Evolutionary conservation across 2,329 filamentous ascomycete genomes (phyloP).

Genomic region (Albifimbria verrucaria): DNA sequence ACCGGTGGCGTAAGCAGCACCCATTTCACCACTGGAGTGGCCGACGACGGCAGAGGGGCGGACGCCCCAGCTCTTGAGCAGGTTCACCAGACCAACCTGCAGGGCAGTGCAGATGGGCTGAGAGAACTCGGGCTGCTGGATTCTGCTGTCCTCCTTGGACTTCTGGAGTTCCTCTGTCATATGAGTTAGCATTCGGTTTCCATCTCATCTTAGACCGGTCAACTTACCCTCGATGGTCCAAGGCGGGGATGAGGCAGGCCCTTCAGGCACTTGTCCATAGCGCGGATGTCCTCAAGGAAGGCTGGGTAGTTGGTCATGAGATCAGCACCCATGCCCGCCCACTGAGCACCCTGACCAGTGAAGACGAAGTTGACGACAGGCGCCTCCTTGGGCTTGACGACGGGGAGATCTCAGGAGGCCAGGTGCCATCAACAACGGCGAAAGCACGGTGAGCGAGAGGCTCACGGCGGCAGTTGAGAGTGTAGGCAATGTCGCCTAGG

Average conservation of each 20-base stretch:
- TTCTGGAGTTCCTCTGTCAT: neutral
- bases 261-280: slow-evolving; percentile 8
- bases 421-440: slow-evolving; percentile 34
- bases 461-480: neutral
- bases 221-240: slow-evolving; percentile 19
- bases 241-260: slow-evolving; percentile 17
- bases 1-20: slow-evolving; percentile 37
- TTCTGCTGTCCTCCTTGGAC: neutral
- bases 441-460: slow-evolving; percentile 2
- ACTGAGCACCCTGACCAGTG: slow-evolving; percentile 45
- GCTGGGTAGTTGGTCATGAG: slow-evolving; percentile 19
- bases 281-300: slow-evolving; percentile 15
- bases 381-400: slow-evolving; percentile 18
- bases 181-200: neutral
- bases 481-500: neutral
- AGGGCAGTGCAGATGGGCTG: slow-evolving; percentile 36
- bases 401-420: slow-evolving; percentile 20
- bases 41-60: slow-evolving; percentile 30
- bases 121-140: slow-evolving; percentile 30
- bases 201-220: neutral
- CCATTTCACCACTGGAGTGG: slow-evolving; percentile 41
- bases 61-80: slow-evolving; percentile 36
- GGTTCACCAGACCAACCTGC: slow-evolving; percentile 37
- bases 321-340: slow-evolving; percentile 35
- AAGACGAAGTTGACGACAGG: slow-evolving; percentile 26